Evolutionary conservation across 2,329 filamentous ascomycete species (phyloP).

Genomic region (Calonectria pteridis): DNA sequence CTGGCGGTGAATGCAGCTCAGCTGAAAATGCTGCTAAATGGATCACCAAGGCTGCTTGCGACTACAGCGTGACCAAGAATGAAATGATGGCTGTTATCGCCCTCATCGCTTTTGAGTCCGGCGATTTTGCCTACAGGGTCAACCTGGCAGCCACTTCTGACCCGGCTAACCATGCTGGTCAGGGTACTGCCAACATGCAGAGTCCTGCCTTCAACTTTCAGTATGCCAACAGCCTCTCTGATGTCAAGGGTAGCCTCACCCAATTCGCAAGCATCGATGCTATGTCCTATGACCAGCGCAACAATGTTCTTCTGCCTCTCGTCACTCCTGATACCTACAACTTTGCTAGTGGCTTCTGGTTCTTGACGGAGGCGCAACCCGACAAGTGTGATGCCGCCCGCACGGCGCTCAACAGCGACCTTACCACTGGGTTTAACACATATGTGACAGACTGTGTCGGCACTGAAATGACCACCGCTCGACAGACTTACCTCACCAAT

Average conservation of each 20-base stretch:
- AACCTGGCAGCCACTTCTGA: constrained; percentile 60
- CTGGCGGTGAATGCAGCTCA: constrained; percentile 72
- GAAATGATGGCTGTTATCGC: constrained; percentile 67
- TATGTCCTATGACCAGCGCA: constrained; percentile 48
- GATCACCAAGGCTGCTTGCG: constrained; percentile 54
- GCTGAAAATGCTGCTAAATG: constrained; percentile 70
- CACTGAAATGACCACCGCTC: constrained; percentile 46
- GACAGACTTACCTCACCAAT: constrained; percentile 56
- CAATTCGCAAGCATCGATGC: constrained; percentile 43
- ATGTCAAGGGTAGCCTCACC: constrained; percentile 50
- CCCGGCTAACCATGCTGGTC: constrained; percentile 67
- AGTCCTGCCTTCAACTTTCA: constrained; percentile 56
- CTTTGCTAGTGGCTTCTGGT: constrained; percentile 68
- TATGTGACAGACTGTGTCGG: constrained; percentile 65
- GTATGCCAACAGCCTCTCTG: constrained; percentile 61
- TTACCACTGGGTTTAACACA: constrained; percentile 56
- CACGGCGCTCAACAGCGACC: constrained; percentile 49
- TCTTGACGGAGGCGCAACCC: constrained; percentile 45
- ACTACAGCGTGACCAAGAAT: background rate
- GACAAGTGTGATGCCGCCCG: constrained; percentile 55
- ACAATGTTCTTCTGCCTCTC: constrained; percentile 53
- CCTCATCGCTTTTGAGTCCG: constrained; percentile 79
- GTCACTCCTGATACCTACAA: constrained; percentile 65
- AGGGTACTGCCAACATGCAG: constrained; percentile 76
- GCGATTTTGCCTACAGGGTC: constrained; percentile 76